Evolutionary conservation across 441 rosid species (phyloP), one percentile per base, ranked within the genome.

Genomic region (Populus hybrid): DNA sequence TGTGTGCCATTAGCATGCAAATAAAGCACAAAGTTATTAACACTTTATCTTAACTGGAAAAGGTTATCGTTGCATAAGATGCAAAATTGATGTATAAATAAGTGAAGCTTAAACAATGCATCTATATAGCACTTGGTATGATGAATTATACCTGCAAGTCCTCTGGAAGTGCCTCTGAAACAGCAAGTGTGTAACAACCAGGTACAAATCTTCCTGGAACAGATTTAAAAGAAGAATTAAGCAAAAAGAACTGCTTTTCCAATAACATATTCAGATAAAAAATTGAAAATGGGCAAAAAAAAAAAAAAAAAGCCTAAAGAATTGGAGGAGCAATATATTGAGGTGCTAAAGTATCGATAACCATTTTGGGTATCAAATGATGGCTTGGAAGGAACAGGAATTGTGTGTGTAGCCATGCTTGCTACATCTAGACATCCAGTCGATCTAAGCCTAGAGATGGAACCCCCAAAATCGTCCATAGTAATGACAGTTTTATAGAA

Each of bases 101-200:
- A 5, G 8, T 53, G 7, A 26, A 34, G 19, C 19, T 8, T 26
- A n/a, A 72, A 50, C 23, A 36, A 50, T 35, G 35, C 7, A 38
- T 28, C 67, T 28, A 65, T 61, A 10, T 57, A 71, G 70, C 75
- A 14, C 21, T 6, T 74, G 11, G 19, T 40, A 72, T 67, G 42
- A 67, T 61, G 78, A 71, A 68, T 5, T 75, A 71, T 74, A 94
- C 97, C 97, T 92, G 97, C 84, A 92, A 77, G 66, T 96, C 98
- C 81, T 96, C 97, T 7, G 97, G 87, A 53, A 94, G 92, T 72
- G 92, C 86, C 87, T 92, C 98, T 12, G 96, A 92, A 79, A 96
- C 98, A 70, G 97, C 95, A 82, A 96, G 97, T 34, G 99, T 92
- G 80, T 95, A 96, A 78, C 97, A 93, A 75, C 97, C 98, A 79